Evolutionary conservation across 129 eudicot genomes (phyloP).

Genomic region (Tagetes patula): DNA sequence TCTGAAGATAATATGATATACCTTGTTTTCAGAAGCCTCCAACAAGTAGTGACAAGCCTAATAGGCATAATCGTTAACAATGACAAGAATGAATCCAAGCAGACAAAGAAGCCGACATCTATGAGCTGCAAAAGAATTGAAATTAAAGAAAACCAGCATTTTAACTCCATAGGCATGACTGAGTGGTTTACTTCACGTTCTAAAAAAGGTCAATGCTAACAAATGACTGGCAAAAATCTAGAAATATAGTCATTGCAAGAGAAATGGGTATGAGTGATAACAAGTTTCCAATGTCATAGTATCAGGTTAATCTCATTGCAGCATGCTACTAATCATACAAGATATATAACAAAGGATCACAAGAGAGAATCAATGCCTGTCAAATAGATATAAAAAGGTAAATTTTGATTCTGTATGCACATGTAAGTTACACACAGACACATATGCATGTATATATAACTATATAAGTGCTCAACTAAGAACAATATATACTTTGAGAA

Average conservation of each 20-base stretch:
- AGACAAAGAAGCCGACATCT: conserved; percentile 83
- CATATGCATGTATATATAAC: neutral
- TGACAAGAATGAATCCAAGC: conserved; percentile 88
- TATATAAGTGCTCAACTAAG: neutral
- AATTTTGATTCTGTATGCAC: neutral
- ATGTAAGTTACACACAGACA: neutral
- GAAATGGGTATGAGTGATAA: neutral
- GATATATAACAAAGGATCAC: conserved; percentile 17
- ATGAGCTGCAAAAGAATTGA: conserved; percentile 69
- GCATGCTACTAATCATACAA: conserved; percentile 4
- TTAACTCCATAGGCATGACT: neutral
- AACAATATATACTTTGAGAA: neutral
- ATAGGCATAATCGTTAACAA: conserved; percentile 90
- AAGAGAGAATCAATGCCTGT: neutral
- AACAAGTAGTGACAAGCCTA: conserved; percentile 54
- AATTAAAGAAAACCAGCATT: conserved; percentile 2
- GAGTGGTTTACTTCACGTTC: neutral
- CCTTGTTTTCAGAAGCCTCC: conserved; percentile 73
- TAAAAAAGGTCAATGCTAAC: neutral
- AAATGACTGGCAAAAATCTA: neutral
- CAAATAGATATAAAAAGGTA: too few relatives aligned
- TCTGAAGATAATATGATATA: conserved; percentile 31
- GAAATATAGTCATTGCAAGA: conserved; percentile 16
- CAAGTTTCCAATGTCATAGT: neutral
- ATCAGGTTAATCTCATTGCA: conserved; percentile 7